phyloP scores from a whole-genome alignment of 2,329 filamentous ascomycete species.

The Fusarium odoratissimum region DNA sequence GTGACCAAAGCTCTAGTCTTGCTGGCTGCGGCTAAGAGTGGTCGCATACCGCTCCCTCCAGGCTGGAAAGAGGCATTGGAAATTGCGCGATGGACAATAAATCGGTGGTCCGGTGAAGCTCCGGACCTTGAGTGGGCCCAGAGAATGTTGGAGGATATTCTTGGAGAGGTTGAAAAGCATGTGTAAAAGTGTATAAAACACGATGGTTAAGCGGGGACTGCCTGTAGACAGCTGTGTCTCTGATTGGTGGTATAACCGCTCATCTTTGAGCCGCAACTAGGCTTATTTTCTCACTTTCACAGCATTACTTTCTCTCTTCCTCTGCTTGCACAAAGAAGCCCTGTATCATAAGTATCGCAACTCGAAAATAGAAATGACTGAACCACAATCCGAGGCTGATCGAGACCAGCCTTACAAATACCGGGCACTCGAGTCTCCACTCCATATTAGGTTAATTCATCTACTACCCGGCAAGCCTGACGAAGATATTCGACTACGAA shows the following conservation, averaged over 20 bases:
- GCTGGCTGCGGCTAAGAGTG: not conserved
- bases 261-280: not conserved
- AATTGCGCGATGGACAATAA: not conserved
- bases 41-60: not conserved
- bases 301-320: fast-evolving
- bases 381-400: fast-evolving
- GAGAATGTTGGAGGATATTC: not conserved
- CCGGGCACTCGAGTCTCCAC: not conserved
- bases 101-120: not conserved
- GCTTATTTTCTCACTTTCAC: not conserved
- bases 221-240: too few species aligned
- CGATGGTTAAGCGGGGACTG: fast-evolving
- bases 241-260: not conserved
- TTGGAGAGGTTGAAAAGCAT: not conserved
- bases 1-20: not conserved
- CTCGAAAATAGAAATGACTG: not conserved
- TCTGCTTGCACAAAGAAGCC: fast-evolving
- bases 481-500: not conserved
- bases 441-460: not conserved
- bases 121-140: not conserved
- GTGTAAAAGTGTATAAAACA: not conserved
- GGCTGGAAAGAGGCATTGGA: not conserved
- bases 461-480: not conserved
- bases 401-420: not conserved
- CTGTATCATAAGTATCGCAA: fast-evolving